Percentiles rank a stretch among this genome's conserved stretches.
Evolutionary conservation across 2,329 filamentous ascomycete genomes (phyloP).

Genomic region (Aspergillus terreus): DNA sequence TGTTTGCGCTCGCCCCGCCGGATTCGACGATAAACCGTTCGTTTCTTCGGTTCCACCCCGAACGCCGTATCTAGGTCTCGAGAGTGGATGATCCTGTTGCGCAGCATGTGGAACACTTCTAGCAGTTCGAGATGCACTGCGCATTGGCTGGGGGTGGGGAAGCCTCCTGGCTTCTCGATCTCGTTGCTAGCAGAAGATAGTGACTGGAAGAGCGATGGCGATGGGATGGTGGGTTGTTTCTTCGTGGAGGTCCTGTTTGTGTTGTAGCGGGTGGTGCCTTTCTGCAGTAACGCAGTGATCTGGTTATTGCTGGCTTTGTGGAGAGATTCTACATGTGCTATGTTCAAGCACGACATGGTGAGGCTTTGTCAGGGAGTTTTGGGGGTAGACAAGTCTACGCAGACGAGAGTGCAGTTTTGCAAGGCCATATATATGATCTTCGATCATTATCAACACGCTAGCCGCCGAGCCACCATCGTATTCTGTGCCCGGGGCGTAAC

Average conservation of each 20-base stretch:
- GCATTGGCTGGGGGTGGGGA: slow-evolving; percentile 10
- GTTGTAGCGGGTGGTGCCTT: background rate
- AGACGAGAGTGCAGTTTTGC: no score
- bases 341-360: background rate
- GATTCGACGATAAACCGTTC: slow-evolving; percentile 2
- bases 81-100: slow-evolving; percentile 7
- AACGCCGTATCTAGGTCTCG: slow-evolving; percentile 7
- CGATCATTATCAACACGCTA: no score
- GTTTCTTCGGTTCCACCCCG: background rate
- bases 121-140: slow-evolving; percentile 16
- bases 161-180: background rate
- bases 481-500: no score
- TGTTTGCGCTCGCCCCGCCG: background rate
- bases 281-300: background rate
- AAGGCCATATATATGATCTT: no score
- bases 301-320: background rate
- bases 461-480: no score
- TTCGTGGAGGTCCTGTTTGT: background rate
- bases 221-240: background rate
- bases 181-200: background rate
- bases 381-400: background rate
- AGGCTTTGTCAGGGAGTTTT: background rate
- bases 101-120: slow-evolving; percentile 11
- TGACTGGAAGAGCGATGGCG: background rate
- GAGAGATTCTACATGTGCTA: background rate